Evolutionary conservation across 805 yeast species (phyloP), one percentile per base, ranked within the genome.

Genomic region (Candida qinlingensis): DNA sequence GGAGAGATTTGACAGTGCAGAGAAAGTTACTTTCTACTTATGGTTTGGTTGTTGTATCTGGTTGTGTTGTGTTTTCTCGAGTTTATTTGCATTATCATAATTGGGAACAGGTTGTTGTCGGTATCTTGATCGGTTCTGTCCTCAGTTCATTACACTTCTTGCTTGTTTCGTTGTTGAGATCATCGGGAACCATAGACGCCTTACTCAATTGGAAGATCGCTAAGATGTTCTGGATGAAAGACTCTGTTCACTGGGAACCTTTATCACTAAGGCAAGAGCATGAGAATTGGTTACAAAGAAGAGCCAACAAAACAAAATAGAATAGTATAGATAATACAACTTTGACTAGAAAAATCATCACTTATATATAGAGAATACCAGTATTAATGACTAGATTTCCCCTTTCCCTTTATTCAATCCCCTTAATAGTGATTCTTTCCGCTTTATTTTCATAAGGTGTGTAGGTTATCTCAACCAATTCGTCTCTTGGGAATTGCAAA

Each of bases 391-490:
- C 34, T 31, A 8, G 8, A 8, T 8, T 11, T 8, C 11, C 11
- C 34, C 34, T 8, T 8, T 3, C 36, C 44, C 12, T 37, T 33
- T 39, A 40, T 9, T 52, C 54, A 42, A 51, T 46, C 29, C 49
- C 51, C 7, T 63, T 62, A 34, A 77, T 69, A 2, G 64, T 63
- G 34, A 82, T 73, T 54, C 80, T 70, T 39, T 72, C 73, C 0
- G 91, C 88, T 39, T 74, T 71, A 64, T 89, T 89, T 54, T 82
- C 79, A 65, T 90, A 90, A 0, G 97, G 96, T 53, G 86, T 85
- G 64, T 90, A 91, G 39, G 86, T 78, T 36, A 94, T 83, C 67
- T 92, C 96, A 52, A 91, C 87, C 45, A 94, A 76, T 60, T 89
- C 94, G 62, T 87, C 79, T 49, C 87, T 79, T 37, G 92, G 83